Evolutionary conservation across 2,329 filamentous ascomycete species (phyloP).

Genomic region (Chalaropsis thielavioides): DNA sequence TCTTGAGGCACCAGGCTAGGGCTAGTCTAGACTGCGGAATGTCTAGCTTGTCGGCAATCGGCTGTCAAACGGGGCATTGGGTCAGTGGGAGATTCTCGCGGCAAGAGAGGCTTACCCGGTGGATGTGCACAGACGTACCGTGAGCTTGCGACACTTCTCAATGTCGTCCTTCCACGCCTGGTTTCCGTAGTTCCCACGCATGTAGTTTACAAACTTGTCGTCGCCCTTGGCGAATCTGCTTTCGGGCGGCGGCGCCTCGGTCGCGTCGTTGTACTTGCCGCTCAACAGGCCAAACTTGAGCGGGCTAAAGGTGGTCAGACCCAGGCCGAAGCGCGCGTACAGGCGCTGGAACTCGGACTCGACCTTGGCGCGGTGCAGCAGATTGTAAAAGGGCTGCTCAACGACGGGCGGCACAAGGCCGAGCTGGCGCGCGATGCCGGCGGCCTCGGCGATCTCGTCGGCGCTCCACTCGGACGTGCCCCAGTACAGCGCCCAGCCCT

Average conservation of each 20-base stretch:
- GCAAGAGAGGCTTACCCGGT: not conserved
- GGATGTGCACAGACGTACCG: conserved; percentile 15
- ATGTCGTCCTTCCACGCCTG: conserved; percentile 40
- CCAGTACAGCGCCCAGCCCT: conserved; percentile 58
- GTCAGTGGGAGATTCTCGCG: not conserved
- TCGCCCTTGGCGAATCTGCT: conserved; percentile 44
- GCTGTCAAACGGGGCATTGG: conserved; percentile 14
- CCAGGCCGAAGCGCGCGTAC: conserved; percentile 43
- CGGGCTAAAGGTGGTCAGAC: conserved; percentile 48
- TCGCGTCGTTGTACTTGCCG: conserved; percentile 49
- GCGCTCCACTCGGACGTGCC: conserved; percentile 57
- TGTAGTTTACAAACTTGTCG: conserved; percentile 41
- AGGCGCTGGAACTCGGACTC: conserved; percentile 49
- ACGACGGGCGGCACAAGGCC: conserved; percentile 48
- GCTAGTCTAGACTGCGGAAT: conserved; percentile 37
- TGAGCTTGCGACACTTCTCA: conserved; percentile 31
- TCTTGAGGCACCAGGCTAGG: conserved; percentile 40
- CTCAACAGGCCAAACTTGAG: conserved; percentile 44
- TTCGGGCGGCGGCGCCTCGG: conserved; percentile 36
- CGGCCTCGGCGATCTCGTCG: conserved; percentile 44
- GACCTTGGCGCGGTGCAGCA: conserved; percentile 45
- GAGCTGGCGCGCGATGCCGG: conserved; percentile 43
- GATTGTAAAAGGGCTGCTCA: conserved; percentile 56
- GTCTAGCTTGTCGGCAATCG: conserved; percentile 43
- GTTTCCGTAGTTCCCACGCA: conserved; percentile 35